phyloP scores from a whole-genome alignment of 2,329 filamentous ascomycete genomes.

The Exophiala phaeomuriformis region DNA sequence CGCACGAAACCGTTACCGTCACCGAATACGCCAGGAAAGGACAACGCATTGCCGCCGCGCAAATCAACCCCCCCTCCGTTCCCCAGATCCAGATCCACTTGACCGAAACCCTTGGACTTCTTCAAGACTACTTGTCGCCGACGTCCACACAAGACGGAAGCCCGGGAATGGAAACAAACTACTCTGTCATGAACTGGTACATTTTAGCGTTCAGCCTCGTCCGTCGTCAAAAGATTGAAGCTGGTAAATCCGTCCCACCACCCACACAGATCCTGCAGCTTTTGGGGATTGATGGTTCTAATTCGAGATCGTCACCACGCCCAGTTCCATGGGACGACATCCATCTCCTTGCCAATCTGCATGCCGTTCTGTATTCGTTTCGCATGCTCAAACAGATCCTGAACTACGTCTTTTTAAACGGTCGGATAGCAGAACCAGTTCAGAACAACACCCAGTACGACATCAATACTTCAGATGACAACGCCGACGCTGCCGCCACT shows the following conservation, averaged over 20 bases:
- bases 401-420: constrained; percentile 1
- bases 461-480: no score
- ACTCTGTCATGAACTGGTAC: constrained; percentile 15
- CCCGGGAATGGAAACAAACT: neutral
- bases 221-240: constrained; percentile 8
- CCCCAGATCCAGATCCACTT: neutral
- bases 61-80: neutral
- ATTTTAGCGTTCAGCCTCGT: constrained; percentile 11
- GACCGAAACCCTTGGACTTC: neutral
- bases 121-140: neutral
- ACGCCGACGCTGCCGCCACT: no score
- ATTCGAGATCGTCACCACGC: neutral
- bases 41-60: constrained; percentile 29
- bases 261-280: neutral
- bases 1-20: constrained; percentile 14
- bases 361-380: constrained; percentile 56
- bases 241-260: constrained; percentile 3
- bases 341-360: constrained; percentile 55
- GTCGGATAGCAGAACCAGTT: neutral
- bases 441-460: no score
- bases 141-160: neutral
- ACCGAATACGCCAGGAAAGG: constrained; percentile 24
- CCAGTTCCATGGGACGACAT: constrained; percentile 50
- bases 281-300: constrained; percentile 6
- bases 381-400: constrained; percentile 49